Base-by-base conservation (phyloP, 768 basidiomycete species). In the Tulasnella sp. region DNA sequence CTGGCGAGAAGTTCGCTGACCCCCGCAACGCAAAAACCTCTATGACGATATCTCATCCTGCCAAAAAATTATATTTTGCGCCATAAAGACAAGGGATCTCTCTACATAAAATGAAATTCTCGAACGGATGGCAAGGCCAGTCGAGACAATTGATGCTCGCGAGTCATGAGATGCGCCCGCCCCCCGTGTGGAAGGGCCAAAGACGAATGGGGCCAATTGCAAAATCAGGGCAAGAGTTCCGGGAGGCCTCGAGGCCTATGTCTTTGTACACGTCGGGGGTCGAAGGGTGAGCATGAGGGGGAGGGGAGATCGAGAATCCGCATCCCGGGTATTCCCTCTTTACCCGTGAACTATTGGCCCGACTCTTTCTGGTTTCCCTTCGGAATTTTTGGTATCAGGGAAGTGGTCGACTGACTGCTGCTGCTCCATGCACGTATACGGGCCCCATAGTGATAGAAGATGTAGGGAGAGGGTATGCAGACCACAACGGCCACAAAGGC, bases 401-500 rank as follows among this genome's bases (percentile, higher is more conserved):
- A 10, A 36, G 62, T 6, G 16, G 62, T 34, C 27, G 62, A 68
- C 7, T 34, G 10, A 16, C 12, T 27, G 16, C 40, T 39, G 56
- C 40, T 71, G 68, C 79, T 80, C 79, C 79, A 76, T 14, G 24
- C n/a, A 12, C 79, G 75, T 68, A 80, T 42, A n/a, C 79, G 42
- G 10, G 79, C 48, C 5, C 79, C 79, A 42, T 80, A 80, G 18
- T 42, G 42, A 56, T 80, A 80, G 75, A 80, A 80, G 42, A 80
- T 36, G 34, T 46, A 77, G 8, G 79, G 79, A 38, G 79, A 42
- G 18, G 92, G 92, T 80, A 90, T 89, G 21, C 92, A 92, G 19
- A 94, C 84, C 0, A 84, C 87, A 76, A 94, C 89, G 1, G 91
- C 87, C 1, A 88, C 81, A 12, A 83, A 87, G 0, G 92, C 92